Evolutionary conservation across 2,329 filamentous ascomycete genomes (phyloP).

Genomic region (Xylariaceae sp.): DNA sequence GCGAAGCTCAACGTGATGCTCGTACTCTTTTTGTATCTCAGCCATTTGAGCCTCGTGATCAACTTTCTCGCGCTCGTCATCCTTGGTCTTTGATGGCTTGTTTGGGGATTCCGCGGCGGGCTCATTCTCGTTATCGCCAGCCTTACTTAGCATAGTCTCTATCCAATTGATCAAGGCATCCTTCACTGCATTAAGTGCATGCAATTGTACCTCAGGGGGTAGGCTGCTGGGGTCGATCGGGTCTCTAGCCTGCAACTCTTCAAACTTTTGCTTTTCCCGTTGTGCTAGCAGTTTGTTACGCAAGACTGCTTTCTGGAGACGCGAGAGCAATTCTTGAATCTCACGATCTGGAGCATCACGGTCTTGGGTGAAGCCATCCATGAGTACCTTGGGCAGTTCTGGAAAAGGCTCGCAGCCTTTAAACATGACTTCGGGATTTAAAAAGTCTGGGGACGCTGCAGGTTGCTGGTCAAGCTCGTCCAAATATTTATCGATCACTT

Average conservation of each 20-base stretch:
- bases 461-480: slow-evolving; percentile 55
- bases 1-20: slow-evolving; percentile 53
- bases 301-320: slow-evolving; percentile 61
- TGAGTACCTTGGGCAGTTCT: slow-evolving; percentile 53
- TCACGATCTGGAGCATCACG: slow-evolving; percentile 43
- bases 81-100: slow-evolving; percentile 13
- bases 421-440: slow-evolving; percentile 55
- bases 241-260: slow-evolving; percentile 47
- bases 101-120: slow-evolving; percentile 24
- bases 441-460: slow-evolving; percentile 51
- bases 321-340: slow-evolving; percentile 51
- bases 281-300: slow-evolving; percentile 59
- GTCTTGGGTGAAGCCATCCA: slow-evolving; percentile 52
- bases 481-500: slow-evolving; percentile 54
- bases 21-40: slow-evolving; percentile 57
- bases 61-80: slow-evolving; percentile 20
- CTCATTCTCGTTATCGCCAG: slow-evolving; percentile 42
- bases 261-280: slow-evolving; percentile 58
- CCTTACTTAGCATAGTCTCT: slow-evolving; percentile 61
- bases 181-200: slow-evolving; percentile 59
- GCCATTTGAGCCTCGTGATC: slow-evolving; percentile 46
- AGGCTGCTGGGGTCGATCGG: slow-evolving; percentile 42
- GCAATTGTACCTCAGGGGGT: slow-evolving; percentile 45
- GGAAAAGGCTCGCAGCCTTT: slow-evolving; percentile 48
- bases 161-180: slow-evolving; percentile 68